Base-by-base conservation (phyloP, 495 filamentous ascomycete genomes). In the Recurvomyces mirabilis region DNA sequence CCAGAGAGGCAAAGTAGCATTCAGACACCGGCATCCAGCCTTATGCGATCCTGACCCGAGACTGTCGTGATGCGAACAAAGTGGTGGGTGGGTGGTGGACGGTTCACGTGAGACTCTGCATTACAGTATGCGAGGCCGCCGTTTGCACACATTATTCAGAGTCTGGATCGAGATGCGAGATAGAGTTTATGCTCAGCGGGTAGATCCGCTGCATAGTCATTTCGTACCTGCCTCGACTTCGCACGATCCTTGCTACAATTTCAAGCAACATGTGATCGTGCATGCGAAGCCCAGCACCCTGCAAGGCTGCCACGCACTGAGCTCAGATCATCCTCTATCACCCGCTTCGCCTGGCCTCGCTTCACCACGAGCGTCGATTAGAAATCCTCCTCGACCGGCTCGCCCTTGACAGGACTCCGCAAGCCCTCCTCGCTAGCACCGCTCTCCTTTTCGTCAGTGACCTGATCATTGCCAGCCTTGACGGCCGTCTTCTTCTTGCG, bases 1-100 rank as follows among this genome's bases (percentile, higher is more conserved):
- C 22, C 9, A 9, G 13, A 18, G 22, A 41, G 41, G 41, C 47
- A n/a, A 31, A 2, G 10, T n/a, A 40, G 29, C 42, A 47, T 46
- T 19, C 28, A 47, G 49, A 24, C 38, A 41, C 19, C 26, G 29
- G 22, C 39, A 38, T n/a, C 26, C 26, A 7, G 26, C 26, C 7
- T n/a, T 29, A 7, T 29, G 7, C 26, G 7, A 7, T 7, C 7
- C 26, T 29, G 7, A n/a, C 26, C 7, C 26, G n/a, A 29, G 26
- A n/a, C n/a, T 29, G 26, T 29, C 26, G 7, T 7, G 26, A n/a
- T 29, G n/a, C 26, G 26, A n/a, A 29, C 26, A 29, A n/a, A 29
- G 26, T n/a, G 7, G 7, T 29, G 26, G n/a, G n/a, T 7, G 26
- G 26, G 26, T 29, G n/a, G n/a, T n/a, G n/a, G n/a, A n/a, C n/a